Percentiles rank a stretch among this genome's conserved stretches.
Conservation (phyloP, 169 alveolate species). For the Plasmodium chabaudi region DNA sequence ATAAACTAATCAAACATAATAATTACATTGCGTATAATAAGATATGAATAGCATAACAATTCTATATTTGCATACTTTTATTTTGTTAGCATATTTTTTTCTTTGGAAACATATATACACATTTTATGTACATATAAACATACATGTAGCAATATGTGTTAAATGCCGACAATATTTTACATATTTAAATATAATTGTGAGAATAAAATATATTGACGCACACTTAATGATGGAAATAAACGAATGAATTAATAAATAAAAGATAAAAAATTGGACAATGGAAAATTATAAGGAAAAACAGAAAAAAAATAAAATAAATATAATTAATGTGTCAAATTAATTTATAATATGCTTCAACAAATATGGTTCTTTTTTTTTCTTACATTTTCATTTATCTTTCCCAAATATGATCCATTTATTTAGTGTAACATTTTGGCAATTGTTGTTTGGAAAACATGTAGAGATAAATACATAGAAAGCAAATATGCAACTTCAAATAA, state of each 20-base stretch:
- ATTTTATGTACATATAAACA: slow-evolving; percentile 6
- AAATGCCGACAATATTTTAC: not conserved
- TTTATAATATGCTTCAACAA: not conserved
- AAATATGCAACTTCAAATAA: too few species aligned
- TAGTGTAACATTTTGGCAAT: too few species aligned
- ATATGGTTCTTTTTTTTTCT: not conserved
- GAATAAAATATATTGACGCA: not conserved
- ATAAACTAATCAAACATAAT: not conserved
- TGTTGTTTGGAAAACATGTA: too few species aligned
- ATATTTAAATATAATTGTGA: not conserved
- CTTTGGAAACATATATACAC: not conserved
- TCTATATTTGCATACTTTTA: slow-evolving; percentile 1
- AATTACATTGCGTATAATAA: not conserved
- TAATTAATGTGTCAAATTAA: not conserved
- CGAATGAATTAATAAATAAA: not conserved
- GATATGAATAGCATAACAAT: not conserved
- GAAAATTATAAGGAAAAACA: not conserved
- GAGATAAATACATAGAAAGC: too few species aligned
- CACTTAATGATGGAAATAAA: not conserved
- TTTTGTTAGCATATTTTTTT: not conserved
- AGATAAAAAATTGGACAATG: slow-evolving; percentile 2
- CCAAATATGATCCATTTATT: too few species aligned
- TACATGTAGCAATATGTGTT: not conserved
- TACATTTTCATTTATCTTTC: not conserved
- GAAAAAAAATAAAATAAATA: not conserved